Conservation (phyloP, 345 rosid species). For the Eucalyptus marginata region DNA sequence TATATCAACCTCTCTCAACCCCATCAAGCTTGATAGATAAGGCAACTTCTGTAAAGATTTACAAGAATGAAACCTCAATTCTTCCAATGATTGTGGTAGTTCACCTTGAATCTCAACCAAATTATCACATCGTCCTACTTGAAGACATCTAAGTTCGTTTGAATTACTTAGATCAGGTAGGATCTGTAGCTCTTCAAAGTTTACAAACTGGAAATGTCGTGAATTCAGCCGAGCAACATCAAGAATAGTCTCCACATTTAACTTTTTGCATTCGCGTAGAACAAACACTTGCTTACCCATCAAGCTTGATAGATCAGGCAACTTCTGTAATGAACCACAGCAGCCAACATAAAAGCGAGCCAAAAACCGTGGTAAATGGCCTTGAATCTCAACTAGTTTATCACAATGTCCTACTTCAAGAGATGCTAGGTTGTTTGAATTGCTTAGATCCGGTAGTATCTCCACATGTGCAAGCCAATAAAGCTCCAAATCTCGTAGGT, state of each 20-base stretch:
- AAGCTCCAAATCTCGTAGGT: accelerated
- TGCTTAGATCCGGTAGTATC: too few relatives aligned
- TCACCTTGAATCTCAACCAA: too few relatives aligned
- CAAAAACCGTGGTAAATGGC: background rate
- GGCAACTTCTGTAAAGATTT: too few relatives aligned
- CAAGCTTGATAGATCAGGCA: background rate
- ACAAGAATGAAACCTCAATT: too few relatives aligned
- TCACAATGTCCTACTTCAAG: accelerated
- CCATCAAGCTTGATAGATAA: too few relatives aligned
- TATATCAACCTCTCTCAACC: too few relatives aligned
- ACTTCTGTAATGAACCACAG: background rate
- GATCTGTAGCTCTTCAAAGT: background rate
- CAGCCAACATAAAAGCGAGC: accelerated
- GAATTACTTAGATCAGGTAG: too few relatives aligned
- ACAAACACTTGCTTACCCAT: accelerated
- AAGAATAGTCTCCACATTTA: background rate
- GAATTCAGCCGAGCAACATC: accelerated
- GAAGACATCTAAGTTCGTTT: too few relatives aligned
- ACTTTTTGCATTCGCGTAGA: accelerated
- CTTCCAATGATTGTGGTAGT: too few relatives aligned
- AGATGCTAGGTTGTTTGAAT: background rate
- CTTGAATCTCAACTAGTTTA: background rate
- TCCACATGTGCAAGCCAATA: accelerated
- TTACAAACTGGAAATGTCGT: background rate
- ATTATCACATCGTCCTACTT: too few relatives aligned